phyloP scores from a whole-genome alignment of 257 asterid species.

The Capsicum pubescens region DNA sequence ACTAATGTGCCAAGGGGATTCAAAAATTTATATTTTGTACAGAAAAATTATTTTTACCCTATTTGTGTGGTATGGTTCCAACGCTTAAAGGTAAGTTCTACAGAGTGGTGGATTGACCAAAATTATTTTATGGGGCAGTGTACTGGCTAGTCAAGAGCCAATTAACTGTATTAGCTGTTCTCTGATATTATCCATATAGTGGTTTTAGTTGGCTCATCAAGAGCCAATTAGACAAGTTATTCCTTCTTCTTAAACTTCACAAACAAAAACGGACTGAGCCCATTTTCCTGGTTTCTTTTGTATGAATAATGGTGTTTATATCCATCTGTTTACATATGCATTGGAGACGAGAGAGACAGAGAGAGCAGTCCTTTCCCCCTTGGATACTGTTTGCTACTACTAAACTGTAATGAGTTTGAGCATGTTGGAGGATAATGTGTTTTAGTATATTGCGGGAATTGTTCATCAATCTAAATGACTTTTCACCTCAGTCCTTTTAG shows the following conservation, averaged over 20 bases:
- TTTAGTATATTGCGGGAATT: neutral
- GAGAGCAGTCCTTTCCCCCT: neutral
- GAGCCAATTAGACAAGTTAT: neutral
- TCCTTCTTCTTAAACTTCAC: neutral
- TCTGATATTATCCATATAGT: neutral
- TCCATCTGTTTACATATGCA: neutral
- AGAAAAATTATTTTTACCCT: neutral
- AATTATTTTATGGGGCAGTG: too few species aligned
- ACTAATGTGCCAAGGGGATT: neutral
- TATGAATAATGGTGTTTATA: neutral
- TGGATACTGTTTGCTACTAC: neutral
- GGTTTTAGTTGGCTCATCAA: constrained; percentile 1
- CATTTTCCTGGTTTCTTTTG: neutral
- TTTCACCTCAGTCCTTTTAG: neutral
- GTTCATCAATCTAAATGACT: neutral
- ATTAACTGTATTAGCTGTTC: neutral
- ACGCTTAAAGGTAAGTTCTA: too few species aligned
- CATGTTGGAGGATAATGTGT: neutral
- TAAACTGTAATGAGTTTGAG: neutral
- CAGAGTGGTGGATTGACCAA: too few species aligned
- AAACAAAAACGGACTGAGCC: neutral
- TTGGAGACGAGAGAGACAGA: neutral
- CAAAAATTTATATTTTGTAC: neutral
- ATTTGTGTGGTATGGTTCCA: neutral
- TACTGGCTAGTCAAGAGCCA: too few species aligned